Base-by-base conservation (phyloP, 805 yeast species). In the baker's yeast (Saccharomyces cerevisiae) region DNA sequence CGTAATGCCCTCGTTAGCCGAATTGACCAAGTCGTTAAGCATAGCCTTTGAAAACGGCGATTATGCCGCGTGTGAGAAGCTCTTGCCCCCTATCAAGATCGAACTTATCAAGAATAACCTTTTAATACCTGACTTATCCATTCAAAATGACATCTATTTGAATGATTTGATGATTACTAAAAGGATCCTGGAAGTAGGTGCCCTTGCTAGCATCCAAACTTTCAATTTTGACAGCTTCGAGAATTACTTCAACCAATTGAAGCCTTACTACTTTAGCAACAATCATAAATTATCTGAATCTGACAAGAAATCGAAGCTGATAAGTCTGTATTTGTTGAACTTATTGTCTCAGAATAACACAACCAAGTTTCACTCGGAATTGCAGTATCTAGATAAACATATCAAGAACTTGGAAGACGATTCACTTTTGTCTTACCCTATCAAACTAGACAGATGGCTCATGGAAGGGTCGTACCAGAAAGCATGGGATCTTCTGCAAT, bases 401-500 rank as follows among this genome's bases (percentile, higher is more conserved):
- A 60, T 73, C 28, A 58, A 63, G n/a, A 75, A 63, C 62, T 67
- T 68, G 57, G 92, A 89, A 61, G 75, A 77, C 36, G 96, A 88
- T 68, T 75, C 78, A 60, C 88, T 78, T 68, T 75, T 92, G 61
- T 79, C 82, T 49, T 90, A 90, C 68, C 98, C 98, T 26, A 84
- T 92, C 52, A 83, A 84, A 61, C 82, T 94, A 62, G 98, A 94
- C 70, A 84, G 88, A 60, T 89, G 95, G 86, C 80, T 94, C 60
- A 89, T 92, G 85, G 98, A 94, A 73, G 99, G 99, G 47, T 87
- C 92, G 59, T 94, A 91, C 71, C 94, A 89, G 70, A 88, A 88
- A 70, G 92, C 91, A 48, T 87, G 94, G 86, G 84, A 81, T 61
- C 78, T 87, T 53, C 78, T 87, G 73, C 66, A 63, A 61, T 61